A percentile compares a stretch with the other conserved stretches of the same genome.
These are phyloP conservation scores for Mycena amicta DNA, from an alignment of 768 basidiomycete species.

Conservation along the genomic window DNA sequence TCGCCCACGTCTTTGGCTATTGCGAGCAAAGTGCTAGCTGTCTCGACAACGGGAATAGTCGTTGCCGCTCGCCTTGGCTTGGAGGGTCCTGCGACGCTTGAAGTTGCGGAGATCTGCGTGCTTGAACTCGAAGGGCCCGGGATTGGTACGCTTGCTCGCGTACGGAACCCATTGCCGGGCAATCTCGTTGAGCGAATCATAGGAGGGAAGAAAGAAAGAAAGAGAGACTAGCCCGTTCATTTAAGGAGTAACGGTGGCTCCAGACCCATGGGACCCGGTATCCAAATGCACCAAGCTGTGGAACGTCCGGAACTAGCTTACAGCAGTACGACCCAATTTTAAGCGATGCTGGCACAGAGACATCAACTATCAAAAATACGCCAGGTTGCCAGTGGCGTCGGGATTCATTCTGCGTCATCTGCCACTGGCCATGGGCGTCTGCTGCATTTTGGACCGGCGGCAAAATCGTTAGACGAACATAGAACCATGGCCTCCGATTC, in stretches of 20 bases:
- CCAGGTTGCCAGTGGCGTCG: no score
- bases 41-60: conserved; percentile 2
- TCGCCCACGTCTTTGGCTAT: conserved; percentile 17
- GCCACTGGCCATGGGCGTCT: no score
- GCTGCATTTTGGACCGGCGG: no score
- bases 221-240: background rate
- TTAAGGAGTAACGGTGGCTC: conserved; percentile 14
- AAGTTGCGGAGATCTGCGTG: background rate
- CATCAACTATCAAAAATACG: no score
- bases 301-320: conserved; percentile 14
- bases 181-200: conserved; percentile 19
- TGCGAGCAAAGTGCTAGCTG: conserved; percentile 13
- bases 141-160: background rate
- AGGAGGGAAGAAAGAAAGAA: conserved; percentile 9
- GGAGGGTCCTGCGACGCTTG: conserved; percentile 1
- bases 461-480: no score
- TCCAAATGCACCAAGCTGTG: conserved; percentile 2
- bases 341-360: no score
- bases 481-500: no score
- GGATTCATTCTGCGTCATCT: no score
- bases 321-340: background rate
- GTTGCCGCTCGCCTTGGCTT: conserved; percentile 2
- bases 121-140: background rate
- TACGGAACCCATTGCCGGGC: conserved; percentile 16
- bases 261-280: conserved; percentile 1